These are phyloP conservation scores for Discostella stelligeroides DNA, from an alignment of 108 stramenopile genomes.

Conservation along the genomic window DNA sequence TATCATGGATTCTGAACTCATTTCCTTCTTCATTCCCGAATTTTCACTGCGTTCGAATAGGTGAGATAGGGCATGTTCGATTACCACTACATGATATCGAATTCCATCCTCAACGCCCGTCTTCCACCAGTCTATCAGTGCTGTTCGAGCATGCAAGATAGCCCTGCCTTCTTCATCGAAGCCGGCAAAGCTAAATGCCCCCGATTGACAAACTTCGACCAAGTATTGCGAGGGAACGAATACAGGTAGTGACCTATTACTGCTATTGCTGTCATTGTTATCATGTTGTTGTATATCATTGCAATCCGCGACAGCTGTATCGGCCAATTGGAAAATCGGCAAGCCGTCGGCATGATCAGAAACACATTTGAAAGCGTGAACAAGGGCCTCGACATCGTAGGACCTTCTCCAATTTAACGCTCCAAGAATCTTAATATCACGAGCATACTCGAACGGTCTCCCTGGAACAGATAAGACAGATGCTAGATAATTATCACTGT, in stretches of 20 bases:
- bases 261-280: neutral
- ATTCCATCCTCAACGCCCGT: conserved; percentile 1
- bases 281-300: too few relatives aligned
- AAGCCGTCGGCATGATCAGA: neutral
- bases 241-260: too few relatives aligned
- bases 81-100: neutral
- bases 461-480: neutral
- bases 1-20: neutral
- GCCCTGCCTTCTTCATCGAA: neutral
- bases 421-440: neutral
- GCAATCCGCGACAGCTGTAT: neutral
- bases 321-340: neutral
- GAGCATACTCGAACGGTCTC: neutral
- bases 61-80: neutral
- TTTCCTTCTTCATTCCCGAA: neutral
- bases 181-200: neutral
- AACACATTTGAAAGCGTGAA: neutral
- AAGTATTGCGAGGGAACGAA: neutral
- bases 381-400: neutral
- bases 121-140: conserved; percentile 1
- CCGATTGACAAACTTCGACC: neutral
- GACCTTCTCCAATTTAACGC: conserved; percentile 4
- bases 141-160: neutral
- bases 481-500: neutral
- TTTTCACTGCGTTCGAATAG: neutral